These are phyloP conservation scores for Chaetothyriales sp. DNA, from an alignment of 2,329 filamentous ascomycete genomes.

Conservation along the genomic window DNA sequence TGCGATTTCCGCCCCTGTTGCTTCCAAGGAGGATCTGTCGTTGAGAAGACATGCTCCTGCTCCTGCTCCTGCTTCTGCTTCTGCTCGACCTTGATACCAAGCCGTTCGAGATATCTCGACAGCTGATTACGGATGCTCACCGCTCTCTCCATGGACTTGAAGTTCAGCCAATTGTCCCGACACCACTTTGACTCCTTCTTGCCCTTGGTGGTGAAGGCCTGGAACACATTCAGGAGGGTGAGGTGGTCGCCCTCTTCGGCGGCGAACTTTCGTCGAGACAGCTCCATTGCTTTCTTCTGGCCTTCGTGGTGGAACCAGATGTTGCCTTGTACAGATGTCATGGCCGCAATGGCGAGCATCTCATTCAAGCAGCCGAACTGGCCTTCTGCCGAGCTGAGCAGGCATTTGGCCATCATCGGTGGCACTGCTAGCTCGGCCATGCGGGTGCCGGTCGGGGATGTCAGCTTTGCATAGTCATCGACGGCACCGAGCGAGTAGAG, in stretches of 20 bases:
- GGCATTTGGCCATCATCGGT: conserved; percentile 85
- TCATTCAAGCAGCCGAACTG: conserved; percentile 68
- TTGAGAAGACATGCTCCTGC: conserved; percentile 40
- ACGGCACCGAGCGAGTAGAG: conserved; percentile 75
- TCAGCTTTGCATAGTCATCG: conserved; percentile 80
- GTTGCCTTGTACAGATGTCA: conserved; percentile 72
- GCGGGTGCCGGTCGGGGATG: conserved; percentile 66
- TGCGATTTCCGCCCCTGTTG: background rate
- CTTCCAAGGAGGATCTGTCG: conserved; percentile 7
- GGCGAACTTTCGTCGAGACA: conserved; percentile 63
- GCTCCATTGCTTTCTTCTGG: conserved; percentile 60
- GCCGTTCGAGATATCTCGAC: conserved; percentile 71
- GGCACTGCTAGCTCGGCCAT: conserved; percentile 92
- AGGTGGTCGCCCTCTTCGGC: conserved; percentile 89
- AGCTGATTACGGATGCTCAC: conserved; percentile 78
- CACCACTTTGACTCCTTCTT: conserved; percentile 77
- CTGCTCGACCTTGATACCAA: conserved; percentile 57
- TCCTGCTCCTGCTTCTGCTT: too few relatives aligned
- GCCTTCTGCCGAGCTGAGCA: conserved; percentile 49
- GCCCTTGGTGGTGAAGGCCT: conserved; percentile 69
- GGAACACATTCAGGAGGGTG: conserved; percentile 84
- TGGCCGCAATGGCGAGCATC: conserved; percentile 80
- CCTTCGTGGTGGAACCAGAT: conserved; percentile 72
- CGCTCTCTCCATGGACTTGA: conserved; percentile 65
- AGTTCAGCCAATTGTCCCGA: conserved; percentile 73